Evolutionary conservation across 2,329 filamentous ascomycete species (phyloP).

Genomic region (Stachybotrys elegans): DNA sequence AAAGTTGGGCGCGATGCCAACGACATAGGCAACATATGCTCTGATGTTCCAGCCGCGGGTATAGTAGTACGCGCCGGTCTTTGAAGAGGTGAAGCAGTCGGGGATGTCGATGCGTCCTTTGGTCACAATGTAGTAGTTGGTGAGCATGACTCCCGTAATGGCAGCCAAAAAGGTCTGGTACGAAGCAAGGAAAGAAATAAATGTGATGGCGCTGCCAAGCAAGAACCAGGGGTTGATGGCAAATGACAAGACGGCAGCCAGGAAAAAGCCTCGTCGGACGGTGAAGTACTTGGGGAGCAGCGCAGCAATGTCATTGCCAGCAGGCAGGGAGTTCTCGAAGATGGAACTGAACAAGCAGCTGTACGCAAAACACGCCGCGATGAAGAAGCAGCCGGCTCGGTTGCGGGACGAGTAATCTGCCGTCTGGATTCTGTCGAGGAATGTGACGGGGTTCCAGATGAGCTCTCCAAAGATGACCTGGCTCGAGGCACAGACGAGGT

Average conservation of each 20-base stretch:
- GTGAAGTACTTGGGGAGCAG: conserved; percentile 32
- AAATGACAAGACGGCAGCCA: conserved; percentile 13
- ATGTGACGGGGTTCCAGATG: conserved; percentile 19
- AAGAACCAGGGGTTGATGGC: background rate
- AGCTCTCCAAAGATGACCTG: conserved; percentile 13
- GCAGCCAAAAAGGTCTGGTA: conserved; percentile 37
- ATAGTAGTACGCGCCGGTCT: conserved; percentile 6
- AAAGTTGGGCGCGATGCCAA: conserved; percentile 7
- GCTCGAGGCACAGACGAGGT: conserved; percentile 27
- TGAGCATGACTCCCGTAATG: conserved; percentile 35
- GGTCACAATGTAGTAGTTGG: conserved; percentile 35
- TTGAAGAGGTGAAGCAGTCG: conserved; percentile 3
- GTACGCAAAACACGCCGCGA: conserved; percentile 24
- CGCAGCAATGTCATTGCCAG: conserved; percentile 24
- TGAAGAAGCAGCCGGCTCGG: background rate
- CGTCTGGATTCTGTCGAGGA: conserved; percentile 26
- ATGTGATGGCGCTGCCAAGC: conserved; percentile 25
- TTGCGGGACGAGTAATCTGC: background rate
- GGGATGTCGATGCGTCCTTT: conserved; percentile 3
- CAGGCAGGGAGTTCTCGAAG: conserved; percentile 35
- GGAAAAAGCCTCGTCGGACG: conserved; percentile 32
- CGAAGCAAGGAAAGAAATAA: conserved; percentile 30
- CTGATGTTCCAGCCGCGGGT: conserved; percentile 5
- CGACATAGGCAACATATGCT: conserved; percentile 6
- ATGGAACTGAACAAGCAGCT: conserved; percentile 37